Conservation (phyloP, 441 rosid genomes). For the Gossypium gossypioides region DNA sequence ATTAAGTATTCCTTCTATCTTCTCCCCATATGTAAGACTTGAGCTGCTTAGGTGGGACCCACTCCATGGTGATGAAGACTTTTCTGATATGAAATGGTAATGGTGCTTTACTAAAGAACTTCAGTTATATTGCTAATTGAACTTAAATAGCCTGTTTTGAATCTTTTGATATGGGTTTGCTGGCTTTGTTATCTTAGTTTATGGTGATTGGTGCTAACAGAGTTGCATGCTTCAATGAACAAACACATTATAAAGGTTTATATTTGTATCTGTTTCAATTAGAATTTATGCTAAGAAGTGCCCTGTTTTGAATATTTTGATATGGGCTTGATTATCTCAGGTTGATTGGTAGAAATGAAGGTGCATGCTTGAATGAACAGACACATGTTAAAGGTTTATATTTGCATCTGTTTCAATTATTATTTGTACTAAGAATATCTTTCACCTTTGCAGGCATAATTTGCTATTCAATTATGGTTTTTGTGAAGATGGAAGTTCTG, state of each 20-base stretch:
- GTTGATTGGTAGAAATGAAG: neutral
- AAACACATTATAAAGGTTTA: neutral
- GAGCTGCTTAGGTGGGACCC: slow-evolving; percentile 96
- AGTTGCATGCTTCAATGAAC: neutral
- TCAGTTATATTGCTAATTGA: neutral
- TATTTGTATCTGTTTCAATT: neutral
- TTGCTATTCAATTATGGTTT: slow-evolving; percentile 67
- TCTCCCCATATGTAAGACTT: slow-evolving; percentile 82
- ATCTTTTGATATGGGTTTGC: neutral
- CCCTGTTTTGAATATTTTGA: neutral
- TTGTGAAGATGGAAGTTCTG: slow-evolving; percentile 57
- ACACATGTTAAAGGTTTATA: neutral
- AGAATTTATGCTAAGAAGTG: slow-evolving; percentile 13
- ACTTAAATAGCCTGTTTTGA: neutral
- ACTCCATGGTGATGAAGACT: slow-evolving; percentile 62
- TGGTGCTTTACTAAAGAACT: slow-evolving; percentile 20
- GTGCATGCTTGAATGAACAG: neutral
- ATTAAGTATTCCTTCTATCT: slow-evolving; percentile 66
- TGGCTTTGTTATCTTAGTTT: neutral
- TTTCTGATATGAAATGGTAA: slow-evolving; percentile 81
- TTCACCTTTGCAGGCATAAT: slow-evolving; percentile 55
- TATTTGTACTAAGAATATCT: slow-evolving; percentile 13
- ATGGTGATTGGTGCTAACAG: neutral
- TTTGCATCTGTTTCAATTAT: neutral
- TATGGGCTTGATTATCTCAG: neutral